Evolutionary conservation across 148 eudicot species (phyloP).

Genomic region (Selenicereus undatus): DNA sequence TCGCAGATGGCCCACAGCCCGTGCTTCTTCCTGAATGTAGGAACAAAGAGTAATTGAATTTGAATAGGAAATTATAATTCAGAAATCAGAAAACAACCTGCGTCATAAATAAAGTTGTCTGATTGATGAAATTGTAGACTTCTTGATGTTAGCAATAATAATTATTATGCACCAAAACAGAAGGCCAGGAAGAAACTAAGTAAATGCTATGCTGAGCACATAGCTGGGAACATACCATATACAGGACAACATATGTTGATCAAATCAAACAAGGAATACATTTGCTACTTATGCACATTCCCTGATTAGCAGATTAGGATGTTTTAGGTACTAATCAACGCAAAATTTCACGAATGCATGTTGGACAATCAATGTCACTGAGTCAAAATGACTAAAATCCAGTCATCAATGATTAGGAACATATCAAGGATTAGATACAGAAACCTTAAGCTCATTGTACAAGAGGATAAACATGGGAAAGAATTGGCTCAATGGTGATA

Average conservation of each 20-base stretch:
- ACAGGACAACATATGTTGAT: not conserved
- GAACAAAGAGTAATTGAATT: not conserved
- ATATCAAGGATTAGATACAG: not conserved
- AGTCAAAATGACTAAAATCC: too few relatives aligned
- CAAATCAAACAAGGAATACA: not conserved
- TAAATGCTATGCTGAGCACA: not conserved
- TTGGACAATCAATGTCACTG: not conserved
- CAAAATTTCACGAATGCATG: not conserved
- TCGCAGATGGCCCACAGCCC: constrained; percentile 54
- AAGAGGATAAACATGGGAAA: not conserved
- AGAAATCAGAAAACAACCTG: constrained; percentile 3
- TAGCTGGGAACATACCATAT: not conserved
- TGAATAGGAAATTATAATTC: not conserved
- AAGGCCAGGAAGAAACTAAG: too few relatives aligned
- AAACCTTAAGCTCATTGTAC: not conserved
- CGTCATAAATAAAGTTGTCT: not conserved
- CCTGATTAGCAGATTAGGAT: not conserved
- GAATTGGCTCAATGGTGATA: not conserved
- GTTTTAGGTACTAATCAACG: not conserved
- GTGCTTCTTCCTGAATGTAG: constrained; percentile 60
- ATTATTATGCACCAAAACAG: too few relatives aligned
- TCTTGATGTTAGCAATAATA: not conserved
- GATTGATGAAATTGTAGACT: not conserved
- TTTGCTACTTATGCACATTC: not conserved
- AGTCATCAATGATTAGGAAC: too few relatives aligned